phyloP scores from a whole-genome alignment of 495 filamentous ascomycete species.

The Viridothelium virens region DNA sequence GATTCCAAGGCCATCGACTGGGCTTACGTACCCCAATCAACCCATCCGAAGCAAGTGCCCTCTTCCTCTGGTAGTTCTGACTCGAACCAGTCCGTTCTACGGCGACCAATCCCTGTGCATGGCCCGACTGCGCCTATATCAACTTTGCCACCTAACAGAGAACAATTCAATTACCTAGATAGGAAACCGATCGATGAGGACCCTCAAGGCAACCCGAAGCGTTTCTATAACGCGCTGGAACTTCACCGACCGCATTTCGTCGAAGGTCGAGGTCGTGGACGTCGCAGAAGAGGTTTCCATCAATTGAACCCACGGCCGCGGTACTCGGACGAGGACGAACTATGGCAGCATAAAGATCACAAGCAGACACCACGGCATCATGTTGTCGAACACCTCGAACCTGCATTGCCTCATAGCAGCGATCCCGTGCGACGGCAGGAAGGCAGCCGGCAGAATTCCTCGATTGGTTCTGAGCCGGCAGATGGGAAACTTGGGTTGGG shows the following conservation, averaged over 20 bases:
- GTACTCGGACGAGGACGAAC: neutral
- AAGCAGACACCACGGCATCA: neutral
- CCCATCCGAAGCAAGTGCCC: neutral
- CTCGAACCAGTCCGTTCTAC: constrained; percentile 2
- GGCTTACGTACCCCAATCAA: constrained; percentile 14
- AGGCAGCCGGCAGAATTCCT: neutral
- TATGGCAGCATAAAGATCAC: neutral
- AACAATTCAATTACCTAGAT: neutral
- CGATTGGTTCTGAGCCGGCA: constrained; percentile 8
- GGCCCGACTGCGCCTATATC: neutral
- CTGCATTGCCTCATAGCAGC: neutral
- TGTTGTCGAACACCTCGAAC: neutral
- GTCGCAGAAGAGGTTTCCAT: neutral
- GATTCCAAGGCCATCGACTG: constrained; percentile 19
- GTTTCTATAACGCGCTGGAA: constrained; percentile 1
- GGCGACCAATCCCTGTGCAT: neutral
- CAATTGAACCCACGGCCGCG: neutral
- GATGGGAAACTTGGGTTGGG: constrained; percentile 3
- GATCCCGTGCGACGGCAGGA: neutral
- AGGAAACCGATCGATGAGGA: neutral
- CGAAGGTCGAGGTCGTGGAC: neutral
- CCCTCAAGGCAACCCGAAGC: neutral
- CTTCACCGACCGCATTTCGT: neutral
- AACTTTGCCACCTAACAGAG: neutral
- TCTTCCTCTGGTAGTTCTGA: constrained; percentile 12